phyloP scores from a whole-genome alignment of 2,329 filamentous ascomycete genomes.

The Aspergillus cejpii region DNA sequence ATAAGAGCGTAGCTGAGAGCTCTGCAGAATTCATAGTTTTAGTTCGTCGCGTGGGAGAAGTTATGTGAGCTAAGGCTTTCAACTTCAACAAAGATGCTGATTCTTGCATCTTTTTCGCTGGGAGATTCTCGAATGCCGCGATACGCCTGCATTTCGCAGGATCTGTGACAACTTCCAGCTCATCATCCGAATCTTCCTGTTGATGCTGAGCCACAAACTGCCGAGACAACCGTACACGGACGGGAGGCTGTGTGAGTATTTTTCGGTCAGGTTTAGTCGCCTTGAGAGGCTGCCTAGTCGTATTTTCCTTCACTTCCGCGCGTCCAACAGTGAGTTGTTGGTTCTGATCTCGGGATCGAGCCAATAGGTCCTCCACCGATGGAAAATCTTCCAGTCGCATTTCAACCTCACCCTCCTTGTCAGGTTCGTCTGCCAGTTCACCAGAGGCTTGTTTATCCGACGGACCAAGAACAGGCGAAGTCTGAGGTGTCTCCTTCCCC shows the following conservation, averaged over 20 bases:
- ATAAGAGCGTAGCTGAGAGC: constrained; percentile 61
- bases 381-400: constrained; percentile 33
- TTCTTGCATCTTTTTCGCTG: constrained; percentile 57
- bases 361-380: constrained; percentile 34
- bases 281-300: constrained; percentile 20
- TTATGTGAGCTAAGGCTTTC: constrained; percentile 67
- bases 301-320: constrained; percentile 5
- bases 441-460: constrained; percentile 2
- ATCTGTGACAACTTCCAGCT: constrained; percentile 57
- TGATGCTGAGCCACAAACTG: constrained; percentile 31
- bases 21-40: constrained; percentile 60
- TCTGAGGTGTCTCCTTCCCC: constrained; percentile 61
- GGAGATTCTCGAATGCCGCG: constrained; percentile 64
- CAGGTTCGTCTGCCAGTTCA: neutral
- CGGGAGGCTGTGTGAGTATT: constrained; percentile 24
- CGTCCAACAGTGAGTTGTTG: constrained; percentile 6
- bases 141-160: constrained; percentile 39
- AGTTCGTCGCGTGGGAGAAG: constrained; percentile 50
- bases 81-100: constrained; percentile 56
- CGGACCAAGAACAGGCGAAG: constrained; percentile 49
- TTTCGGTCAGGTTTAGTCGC: constrained; percentile 26
- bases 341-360: constrained; percentile 20
- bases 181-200: constrained; percentile 44
- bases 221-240: constrained; percentile 40
- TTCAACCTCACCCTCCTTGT: neutral